A percentile compares a stretch with the other conserved stretches of the same genome.
Evolutionary conservation across 768 basidiomycete species (phyloP).

Genomic region (Crucibulum laeve): DNA sequence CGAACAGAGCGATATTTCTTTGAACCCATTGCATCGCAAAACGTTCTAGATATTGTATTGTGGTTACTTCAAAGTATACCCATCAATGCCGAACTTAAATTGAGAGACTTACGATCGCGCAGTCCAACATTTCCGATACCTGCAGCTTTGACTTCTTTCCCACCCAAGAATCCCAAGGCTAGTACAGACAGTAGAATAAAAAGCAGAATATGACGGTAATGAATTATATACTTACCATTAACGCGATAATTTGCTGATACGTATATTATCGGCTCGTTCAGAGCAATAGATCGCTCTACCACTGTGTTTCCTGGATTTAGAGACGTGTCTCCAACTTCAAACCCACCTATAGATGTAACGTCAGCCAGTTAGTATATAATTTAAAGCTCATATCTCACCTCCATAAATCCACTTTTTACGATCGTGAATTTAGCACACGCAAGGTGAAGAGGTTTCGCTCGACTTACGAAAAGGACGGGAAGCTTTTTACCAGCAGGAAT

Average conservation of each 20-base stretch:
- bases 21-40: conserved; percentile 51
- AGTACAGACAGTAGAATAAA: not conserved
- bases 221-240: conserved; percentile 16
- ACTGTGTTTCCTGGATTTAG: conserved; percentile 13
- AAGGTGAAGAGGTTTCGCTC: not conserved
- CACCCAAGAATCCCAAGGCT: conserved; percentile 38
- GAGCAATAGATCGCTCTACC: conserved; percentile 23
- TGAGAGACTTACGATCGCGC: conserved; percentile 36
- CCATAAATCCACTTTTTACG: conserved; percentile 14
- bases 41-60: conserved; percentile 26
- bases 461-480: conserved; percentile 11
- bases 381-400: conserved; percentile 1
- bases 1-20: conserved; percentile 45
- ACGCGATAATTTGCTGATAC: conserved; percentile 37
- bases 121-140: conserved; percentile 47
- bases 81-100: not conserved
- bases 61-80: not conserved
- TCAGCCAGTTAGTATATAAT: not conserved
- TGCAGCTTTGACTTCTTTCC: conserved; percentile 31
- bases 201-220: conserved; percentile 1
- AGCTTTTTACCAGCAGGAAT: conserved; percentile 5
- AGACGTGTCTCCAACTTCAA: not conserved
- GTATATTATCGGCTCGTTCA: conserved; percentile 27
- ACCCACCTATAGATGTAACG: not conserved
- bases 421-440: not conserved